Percentiles rank a stretch among this genome's conserved stretches.
Conservation (phyloP, 148 eudicot genomes). For the Silene conica region DNA sequence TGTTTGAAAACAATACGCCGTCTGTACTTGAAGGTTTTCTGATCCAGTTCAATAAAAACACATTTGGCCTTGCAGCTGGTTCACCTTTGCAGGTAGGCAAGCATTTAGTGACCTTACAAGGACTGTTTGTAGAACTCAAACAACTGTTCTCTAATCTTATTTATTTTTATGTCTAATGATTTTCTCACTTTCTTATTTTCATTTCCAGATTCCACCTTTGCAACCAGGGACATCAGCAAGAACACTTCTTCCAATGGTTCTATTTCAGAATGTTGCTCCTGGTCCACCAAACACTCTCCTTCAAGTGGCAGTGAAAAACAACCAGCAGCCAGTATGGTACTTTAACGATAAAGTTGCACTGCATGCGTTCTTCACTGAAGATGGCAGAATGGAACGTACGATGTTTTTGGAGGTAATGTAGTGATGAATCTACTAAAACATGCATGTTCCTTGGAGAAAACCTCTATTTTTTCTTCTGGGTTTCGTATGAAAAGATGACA, state of each 20-base stretch:
- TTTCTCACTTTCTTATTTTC: constrained; percentile 7
- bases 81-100: constrained; percentile 86
- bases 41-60: constrained; percentile 96
- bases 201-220: constrained; percentile 62
- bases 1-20: constrained; percentile 76
- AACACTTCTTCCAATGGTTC: constrained; percentile 83
- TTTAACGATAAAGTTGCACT: constrained; percentile 71
- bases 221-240: constrained; percentile 81
- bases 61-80: constrained; percentile 88
- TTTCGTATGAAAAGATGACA: neutral
- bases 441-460: neutral
- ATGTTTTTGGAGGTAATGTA: constrained; percentile 80
- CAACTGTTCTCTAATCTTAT: neutral
- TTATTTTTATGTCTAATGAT: neutral
- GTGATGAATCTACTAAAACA: neutral
- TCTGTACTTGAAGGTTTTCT: constrained; percentile 79
- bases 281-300: constrained; percentile 79
- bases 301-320: constrained; percentile 94
- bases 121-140: neutral
- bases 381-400: constrained; percentile 92
- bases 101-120: too few relatives aligned
- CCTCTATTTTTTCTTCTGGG: neutral
- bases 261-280: constrained; percentile 81
- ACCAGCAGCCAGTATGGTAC: constrained; percentile 98
- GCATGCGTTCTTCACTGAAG: constrained; percentile 70